phyloP scores from a whole-genome alignment of 257 asterid genomes.

The Osmanthus fragrans region DNA sequence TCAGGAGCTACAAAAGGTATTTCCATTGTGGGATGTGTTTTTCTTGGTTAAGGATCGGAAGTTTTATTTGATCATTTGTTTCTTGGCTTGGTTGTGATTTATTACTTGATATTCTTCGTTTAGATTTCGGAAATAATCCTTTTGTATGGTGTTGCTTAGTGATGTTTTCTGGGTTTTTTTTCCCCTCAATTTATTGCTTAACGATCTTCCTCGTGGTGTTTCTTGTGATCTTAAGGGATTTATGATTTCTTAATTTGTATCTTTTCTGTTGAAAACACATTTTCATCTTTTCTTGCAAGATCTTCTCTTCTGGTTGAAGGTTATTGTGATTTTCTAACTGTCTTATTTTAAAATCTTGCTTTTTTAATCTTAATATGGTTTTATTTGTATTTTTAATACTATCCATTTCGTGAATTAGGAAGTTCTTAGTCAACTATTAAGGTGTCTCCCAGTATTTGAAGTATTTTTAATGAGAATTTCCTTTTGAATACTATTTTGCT shows the following conservation, averaged over 20 bases:
- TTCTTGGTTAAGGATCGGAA: conserved; percentile 31
- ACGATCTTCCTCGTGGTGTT: not conserved
- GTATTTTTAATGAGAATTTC: not conserved
- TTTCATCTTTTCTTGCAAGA: conserved; percentile 27
- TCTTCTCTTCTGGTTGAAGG: conserved; percentile 12
- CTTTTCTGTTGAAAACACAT: not conserved
- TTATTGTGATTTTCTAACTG: not conserved
- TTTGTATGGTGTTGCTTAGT: not conserved
- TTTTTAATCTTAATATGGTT: not conserved
- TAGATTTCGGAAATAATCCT: conserved; percentile 11
- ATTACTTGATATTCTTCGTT: not conserved
- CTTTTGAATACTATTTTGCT: not conserved
- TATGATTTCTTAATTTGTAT: not conserved
- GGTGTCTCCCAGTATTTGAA: not conserved
- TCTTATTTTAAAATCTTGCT: not conserved
- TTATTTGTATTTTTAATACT: not conserved
- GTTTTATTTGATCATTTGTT: conserved; percentile 2
- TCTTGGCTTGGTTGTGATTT: conserved; percentile 25
- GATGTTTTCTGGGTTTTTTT: conserved; percentile 14
- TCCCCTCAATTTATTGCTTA: too few species aligned
- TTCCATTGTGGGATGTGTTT: conserved; percentile 14
- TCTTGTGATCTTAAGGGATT: not conserved
- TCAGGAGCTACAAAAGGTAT: conserved; percentile 67
- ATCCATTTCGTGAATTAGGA: not conserved
- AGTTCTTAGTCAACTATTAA: not conserved